Base-by-base conservation (phyloP, 139 green algal genomes). In the Volvox reticuliferus region DNA sequence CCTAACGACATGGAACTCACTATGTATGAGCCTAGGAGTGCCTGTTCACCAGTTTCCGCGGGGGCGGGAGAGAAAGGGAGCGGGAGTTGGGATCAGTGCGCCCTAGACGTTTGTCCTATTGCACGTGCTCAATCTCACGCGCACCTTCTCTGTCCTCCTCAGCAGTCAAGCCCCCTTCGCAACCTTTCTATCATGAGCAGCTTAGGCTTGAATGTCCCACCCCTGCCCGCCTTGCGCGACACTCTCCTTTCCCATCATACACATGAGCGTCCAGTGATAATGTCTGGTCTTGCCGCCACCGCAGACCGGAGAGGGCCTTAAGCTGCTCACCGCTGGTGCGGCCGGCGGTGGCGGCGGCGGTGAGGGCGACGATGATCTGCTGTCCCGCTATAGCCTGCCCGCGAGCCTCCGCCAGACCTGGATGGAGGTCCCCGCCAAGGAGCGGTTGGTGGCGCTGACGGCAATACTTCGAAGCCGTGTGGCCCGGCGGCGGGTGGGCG, bases 371-470 rank as follows among this genome's bases (percentile, higher is more conserved):
- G 78, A 67, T 13, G 78, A 84, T 35, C 78, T 35, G 28, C 30
- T 22, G 13, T 89, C 95, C 85, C 71, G 91, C 85, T 98, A 95
- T 87, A 84, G 94, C 67, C 94, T 99, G 19, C 97, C 97, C 0
- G 81, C 91, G 61, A 91, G 95, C 92, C 94, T 99, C 71, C 86
- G 92, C 17, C 97, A 99, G 94, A 88, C 71, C 28, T 99, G 93
- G 69, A 35, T 99, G 20, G 94, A 98, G 88, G 96, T 99, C 36
- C 95, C 96, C 1, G 94, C 92, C 71, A 98, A 97, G 91, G 79
- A 97, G 91, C 94, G 98, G 17, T 94, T 99, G n/a, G 91, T 96
- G 33, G 93, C 93, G 55, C 95, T 99, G 87, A 91, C 92, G 19
- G 97, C 92, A 26, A 63, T 96, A 81, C 89, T 98, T 83, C 85